A percentile compares a stretch with the other conserved stretches of the same genome.
These are phyloP conservation scores for Cavenderia fasciculata DNA, from an alignment of 78 protist species.

Conservation along the genomic window DNA sequence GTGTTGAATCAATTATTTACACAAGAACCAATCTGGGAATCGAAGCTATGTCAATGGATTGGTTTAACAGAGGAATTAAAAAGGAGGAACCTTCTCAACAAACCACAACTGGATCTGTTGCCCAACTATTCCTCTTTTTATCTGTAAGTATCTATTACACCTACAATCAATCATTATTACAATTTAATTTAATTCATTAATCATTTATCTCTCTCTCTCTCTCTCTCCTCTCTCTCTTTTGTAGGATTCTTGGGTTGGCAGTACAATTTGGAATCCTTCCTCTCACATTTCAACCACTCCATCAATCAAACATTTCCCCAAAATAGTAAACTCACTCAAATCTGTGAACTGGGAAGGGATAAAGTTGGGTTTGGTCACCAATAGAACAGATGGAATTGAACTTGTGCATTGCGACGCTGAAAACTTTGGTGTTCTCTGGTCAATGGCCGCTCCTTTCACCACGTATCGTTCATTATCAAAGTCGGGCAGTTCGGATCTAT, in stretches of 20 bases:
- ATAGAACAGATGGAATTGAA: not conserved
- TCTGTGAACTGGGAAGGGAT: not conserved
- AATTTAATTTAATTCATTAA: no score
- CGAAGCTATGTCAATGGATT: not conserved
- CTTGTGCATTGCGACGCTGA: not conserved
- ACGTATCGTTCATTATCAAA: not conserved
- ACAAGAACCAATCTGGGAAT: not conserved
- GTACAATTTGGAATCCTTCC: not conserved
- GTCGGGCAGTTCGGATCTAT: not conserved
- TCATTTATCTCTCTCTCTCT: not conserved
- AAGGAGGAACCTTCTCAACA: not conserved
- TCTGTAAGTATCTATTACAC: no score
- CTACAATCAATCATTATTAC: no score
- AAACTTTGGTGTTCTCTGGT: not conserved
- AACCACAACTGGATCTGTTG: not conserved
- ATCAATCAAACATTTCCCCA: not conserved
- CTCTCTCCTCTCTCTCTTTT: not conserved
- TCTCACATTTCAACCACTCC: not conserved
- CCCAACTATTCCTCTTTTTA: not conserved
- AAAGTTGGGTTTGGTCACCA: not conserved
- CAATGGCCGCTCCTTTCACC: not conserved
- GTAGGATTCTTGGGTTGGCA: not conserved
- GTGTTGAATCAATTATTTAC: not conserved
- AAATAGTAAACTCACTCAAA: not conserved
- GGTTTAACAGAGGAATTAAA: not conserved